Evolutionary conservation across 768 basidiomycete species (phyloP).

Genomic region (Lanmaoa rubissima): DNA sequence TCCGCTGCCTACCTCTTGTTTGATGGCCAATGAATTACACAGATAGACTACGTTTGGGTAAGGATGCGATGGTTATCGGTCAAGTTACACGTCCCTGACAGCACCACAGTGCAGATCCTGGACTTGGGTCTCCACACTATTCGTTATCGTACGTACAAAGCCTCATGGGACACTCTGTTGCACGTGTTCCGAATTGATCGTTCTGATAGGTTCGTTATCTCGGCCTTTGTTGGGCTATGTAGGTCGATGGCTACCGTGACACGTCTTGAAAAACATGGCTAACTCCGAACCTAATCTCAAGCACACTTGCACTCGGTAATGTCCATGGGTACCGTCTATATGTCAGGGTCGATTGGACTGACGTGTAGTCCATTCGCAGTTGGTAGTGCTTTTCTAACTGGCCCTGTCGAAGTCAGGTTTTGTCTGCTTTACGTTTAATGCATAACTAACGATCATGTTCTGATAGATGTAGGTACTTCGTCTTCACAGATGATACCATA

Average conservation of each 20-base stretch:
- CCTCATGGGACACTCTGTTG: no score
- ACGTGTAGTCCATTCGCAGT: background rate
- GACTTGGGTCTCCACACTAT: slow-evolving; percentile 16
- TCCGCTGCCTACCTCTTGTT: background rate
- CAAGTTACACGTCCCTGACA: background rate
- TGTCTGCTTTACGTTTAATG: background rate
- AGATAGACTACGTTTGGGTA: slow-evolving; percentile 19
- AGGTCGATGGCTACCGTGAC: background rate
- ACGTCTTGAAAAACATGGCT: background rate
- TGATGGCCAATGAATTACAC: background rate
- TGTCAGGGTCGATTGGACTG: background rate
- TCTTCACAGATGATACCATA: background rate
- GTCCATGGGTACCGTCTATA: background rate
- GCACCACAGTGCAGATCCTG: slow-evolving; percentile 4
- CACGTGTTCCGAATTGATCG: background rate
- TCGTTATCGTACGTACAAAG: slow-evolving; percentile 12
- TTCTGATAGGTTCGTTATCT: slow-evolving; percentile 14
- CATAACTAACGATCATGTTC: background rate
- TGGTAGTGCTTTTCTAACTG: slow-evolving; percentile 5
- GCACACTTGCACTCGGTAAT: background rate
- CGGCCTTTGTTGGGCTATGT: slow-evolving; percentile 13
- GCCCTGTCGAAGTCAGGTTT: slow-evolving; percentile 6
- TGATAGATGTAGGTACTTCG: slow-evolving; percentile 4
- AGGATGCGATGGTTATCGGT: background rate
- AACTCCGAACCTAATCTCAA: background rate